Base-by-base conservation (phyloP, 2,329 filamentous ascomycete species). In the Epichloe brachyelytri region DNA sequence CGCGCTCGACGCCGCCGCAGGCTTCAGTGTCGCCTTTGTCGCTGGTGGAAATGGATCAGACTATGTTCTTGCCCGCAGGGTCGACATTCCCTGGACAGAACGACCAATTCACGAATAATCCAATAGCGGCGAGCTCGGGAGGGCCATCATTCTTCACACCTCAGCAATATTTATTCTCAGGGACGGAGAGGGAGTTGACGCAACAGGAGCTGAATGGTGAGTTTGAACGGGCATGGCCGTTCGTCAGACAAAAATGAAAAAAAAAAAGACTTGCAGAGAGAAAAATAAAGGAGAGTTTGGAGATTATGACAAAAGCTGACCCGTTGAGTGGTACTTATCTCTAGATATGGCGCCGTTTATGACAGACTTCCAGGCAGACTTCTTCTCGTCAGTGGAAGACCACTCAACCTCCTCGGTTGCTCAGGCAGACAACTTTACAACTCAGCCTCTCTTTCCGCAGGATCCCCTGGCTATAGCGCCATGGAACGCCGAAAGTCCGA, bases 1-100 rank as follows among this genome's bases (percentile, higher is more conserved):
- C 41, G 46, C 46, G 49, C 15, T 62, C 60, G 26, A 60, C 57
- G 37, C 57, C 57, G 34, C 66, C 63, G 15, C 62, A 62, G 41
- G 58, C 59, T 30, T 63, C 59, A 40, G 57, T 71, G 39, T 76
- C 74, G 20, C 74, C 73, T 3, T 57, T 73, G 20, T 63, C 69
- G 43, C 56, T 70, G 33, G 58, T 58, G 7, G 68, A 74, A 43
- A 60, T 68, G 54, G 68, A 71, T 34, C 63, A 66, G 41, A 58
- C 63, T 7, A 53, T 59, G 48, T 66, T 65, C 54, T 62, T 68
- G 17, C 57, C 66, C 8, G 60, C 63, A 12, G 66, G 62, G 22
- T 65, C 64, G 34, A 60, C 64, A 4, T 67, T 65, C 20, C 60
- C 37, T 51, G 57, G 46, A 44, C 58, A 26, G 57, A 59, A 15